phyloP scores from a whole-genome alignment of 768 basidiomycete genomes.

The Chalciporus chontae region DNA sequence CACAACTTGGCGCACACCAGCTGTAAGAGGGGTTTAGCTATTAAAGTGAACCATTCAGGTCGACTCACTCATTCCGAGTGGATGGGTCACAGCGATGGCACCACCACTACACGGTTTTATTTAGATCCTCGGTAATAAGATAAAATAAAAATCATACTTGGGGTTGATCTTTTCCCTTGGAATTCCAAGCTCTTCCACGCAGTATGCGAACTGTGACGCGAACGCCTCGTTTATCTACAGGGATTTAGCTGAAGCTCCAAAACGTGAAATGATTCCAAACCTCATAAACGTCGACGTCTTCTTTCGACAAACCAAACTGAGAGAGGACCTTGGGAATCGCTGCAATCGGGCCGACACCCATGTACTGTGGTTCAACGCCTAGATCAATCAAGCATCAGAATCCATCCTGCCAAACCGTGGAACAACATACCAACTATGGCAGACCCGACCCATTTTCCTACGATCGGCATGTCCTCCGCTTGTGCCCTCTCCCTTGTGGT shows the following conservation, averaged over 20 bases:
- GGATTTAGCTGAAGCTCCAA: neutral
- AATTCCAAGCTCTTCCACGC: slow-evolving; percentile 74
- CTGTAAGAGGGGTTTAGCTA: slow-evolving; percentile 35
- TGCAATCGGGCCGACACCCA: slow-evolving; percentile 72
- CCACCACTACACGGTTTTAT: slow-evolving; percentile 57
- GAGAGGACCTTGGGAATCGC: slow-evolving; percentile 70
- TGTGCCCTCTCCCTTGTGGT: slow-evolving; percentile 78
- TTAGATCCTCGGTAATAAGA: neutral
- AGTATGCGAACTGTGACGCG: slow-evolving; percentile 92
- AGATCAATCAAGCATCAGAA: slow-evolving; percentile 1
- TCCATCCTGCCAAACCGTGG: neutral
- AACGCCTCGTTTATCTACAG: slow-evolving; percentile 85
- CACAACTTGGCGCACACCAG: slow-evolving; percentile 82
- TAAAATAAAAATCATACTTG: slow-evolving; percentile 46
- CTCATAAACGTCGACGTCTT: slow-evolving; percentile 77
- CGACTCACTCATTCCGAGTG: slow-evolving; percentile 76
- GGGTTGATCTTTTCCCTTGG: slow-evolving; percentile 83
- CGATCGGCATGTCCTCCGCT: slow-evolving; percentile 69
- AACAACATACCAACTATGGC: slow-evolving; percentile 64
- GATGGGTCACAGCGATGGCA: slow-evolving; percentile 80
- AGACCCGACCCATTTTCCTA: slow-evolving; percentile 81
- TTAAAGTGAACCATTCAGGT: neutral
- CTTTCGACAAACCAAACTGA: slow-evolving; percentile 58
- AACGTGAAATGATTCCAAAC: slow-evolving; percentile 30
- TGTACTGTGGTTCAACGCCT: slow-evolving; percentile 75